Base-by-base conservation (phyloP, 2,329 filamentous ascomycete genomes). In the Paraphaeosphaeria minitans region DNA sequence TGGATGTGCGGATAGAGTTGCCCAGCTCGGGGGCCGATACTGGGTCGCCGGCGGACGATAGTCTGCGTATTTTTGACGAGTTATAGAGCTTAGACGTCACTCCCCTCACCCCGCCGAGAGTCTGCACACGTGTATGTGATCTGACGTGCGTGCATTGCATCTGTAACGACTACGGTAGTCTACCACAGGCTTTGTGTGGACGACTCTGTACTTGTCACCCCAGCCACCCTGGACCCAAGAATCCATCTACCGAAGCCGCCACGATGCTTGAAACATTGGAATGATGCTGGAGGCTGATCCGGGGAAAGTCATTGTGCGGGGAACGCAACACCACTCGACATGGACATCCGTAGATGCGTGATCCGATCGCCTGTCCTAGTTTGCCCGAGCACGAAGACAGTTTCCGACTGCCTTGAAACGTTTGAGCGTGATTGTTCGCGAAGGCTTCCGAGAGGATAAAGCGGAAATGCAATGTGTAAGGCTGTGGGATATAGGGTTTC, bases 41-140 rank as follows among this genome's bases (percentile, higher is more conserved):
- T 29, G 22, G 33, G 24, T 21, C 55, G 21, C 58, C 60, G 27
- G 60, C 63, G 14, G 65, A 72, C 43, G 50, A 56, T 24, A 57
- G 61, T n/a, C 56, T 71, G 42, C 66, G 66, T 14, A 55, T 35
- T 35, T 72, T 72, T 43, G 68, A 72, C 51, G 67, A 72, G 56
- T 46, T 71, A 41, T 71, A 16, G 49, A 51, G 48, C 33, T 22
- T 9, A 27, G 22, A 51, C 27, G 24, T 27, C 21, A 39, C 1
- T 13, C n/a, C 5, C 41, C 19, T 5, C 21, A 14, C 13, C n/a
- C n/a, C n/a, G 14, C 31, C 3, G 8, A 37, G 14, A 35, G 12
- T 43, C n/a, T 16, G 21, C 21, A 14, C 12, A 2, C 10, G 4
- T 22, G 27, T n/a, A 49, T 37, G 10, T 21, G n/a, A 50, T 50